Conservation (phyloP, 2,329 filamentous ascomycete genomes). For the Neocatenulostroma microsporum region DNA sequence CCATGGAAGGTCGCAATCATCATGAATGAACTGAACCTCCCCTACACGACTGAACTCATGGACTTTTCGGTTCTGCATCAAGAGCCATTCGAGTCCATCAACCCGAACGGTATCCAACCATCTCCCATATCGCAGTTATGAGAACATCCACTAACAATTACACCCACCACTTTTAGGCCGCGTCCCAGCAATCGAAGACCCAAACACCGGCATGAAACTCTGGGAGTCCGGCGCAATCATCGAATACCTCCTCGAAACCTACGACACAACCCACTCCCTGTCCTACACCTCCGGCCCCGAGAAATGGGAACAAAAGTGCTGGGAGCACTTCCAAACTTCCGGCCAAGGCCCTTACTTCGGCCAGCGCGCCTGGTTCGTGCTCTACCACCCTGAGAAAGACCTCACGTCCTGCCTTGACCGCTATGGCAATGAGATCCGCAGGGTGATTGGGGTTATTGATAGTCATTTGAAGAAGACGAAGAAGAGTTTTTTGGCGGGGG, state of each 20-base stretch:
- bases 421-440: conserved; percentile 40
- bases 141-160: too few relatives aligned
- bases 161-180: too few relatives aligned
- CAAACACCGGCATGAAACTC: conserved; percentile 32
- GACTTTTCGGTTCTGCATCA: conserved; percentile 35
- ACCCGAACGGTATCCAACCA: too few relatives aligned
- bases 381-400: conserved; percentile 35
- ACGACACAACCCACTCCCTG: conserved; percentile 27
- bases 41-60: conserved; percentile 32
- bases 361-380: conserved; percentile 26
- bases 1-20: conserved; percentile 41
- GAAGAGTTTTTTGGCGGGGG: conserved; percentile 36
- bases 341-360: conserved; percentile 33
- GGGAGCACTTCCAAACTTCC: conserved; percentile 28
- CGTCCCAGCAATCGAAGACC: conserved; percentile 40
- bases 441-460: conserved; percentile 41
- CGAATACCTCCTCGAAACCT: conserved; percentile 27
- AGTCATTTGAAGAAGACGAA: conserved; percentile 26
- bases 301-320: conserved; percentile 23
- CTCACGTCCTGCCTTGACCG: conserved; percentile 38
- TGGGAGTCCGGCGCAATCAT: conserved; percentile 30
- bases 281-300: conserved; percentile 19
- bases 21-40: conserved; percentile 38
- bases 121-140: too few relatives aligned
- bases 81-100: conserved; percentile 32